These are phyloP conservation scores for Sphagnum tenellum DNA, from an alignment of 225 moss, liverwort and hornwort species.

Conservation along the genomic window DNA sequence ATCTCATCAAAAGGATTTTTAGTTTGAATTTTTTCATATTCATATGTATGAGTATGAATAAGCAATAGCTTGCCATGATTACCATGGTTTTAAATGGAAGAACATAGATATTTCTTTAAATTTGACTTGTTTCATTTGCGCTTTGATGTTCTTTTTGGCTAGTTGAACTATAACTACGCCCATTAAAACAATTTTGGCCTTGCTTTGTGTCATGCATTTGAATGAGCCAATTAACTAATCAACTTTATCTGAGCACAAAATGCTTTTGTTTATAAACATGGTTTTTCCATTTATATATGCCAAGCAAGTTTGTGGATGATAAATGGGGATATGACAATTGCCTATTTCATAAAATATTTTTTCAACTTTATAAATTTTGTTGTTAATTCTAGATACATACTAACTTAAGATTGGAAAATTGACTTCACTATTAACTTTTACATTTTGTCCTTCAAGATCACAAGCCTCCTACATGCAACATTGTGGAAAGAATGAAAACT, in stretches of 20 bases:
- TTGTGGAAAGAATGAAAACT: not conserved
- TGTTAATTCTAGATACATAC: not conserved
- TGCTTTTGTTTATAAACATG: too few relatives aligned
- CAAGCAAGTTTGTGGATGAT: not conserved
- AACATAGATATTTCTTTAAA: too few relatives aligned
- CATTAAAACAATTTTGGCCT: not conserved
- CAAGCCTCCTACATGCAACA: not conserved
- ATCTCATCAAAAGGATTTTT: not conserved
- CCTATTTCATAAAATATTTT: not conserved
- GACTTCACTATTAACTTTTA: not conserved
- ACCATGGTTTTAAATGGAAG: too few relatives aligned
- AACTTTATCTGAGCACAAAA: not conserved
- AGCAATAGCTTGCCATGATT: too few relatives aligned
- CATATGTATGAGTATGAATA: too few relatives aligned
- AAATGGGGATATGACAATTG: not conserved
- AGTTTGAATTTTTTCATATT: too few relatives aligned
- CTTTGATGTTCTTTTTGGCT: not conserved
- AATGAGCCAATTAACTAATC: not conserved
- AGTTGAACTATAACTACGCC: not conserved
- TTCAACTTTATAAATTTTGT: not conserved
- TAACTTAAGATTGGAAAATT: not conserved
- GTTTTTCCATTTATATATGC: not conserved
- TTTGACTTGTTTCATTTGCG: too few relatives aligned
- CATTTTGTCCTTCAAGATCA: not conserved
- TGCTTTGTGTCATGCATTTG: not conserved